Conservation (phyloP, 2,329 filamentous ascomycete genomes). For the Sarocladium strictum region DNA sequence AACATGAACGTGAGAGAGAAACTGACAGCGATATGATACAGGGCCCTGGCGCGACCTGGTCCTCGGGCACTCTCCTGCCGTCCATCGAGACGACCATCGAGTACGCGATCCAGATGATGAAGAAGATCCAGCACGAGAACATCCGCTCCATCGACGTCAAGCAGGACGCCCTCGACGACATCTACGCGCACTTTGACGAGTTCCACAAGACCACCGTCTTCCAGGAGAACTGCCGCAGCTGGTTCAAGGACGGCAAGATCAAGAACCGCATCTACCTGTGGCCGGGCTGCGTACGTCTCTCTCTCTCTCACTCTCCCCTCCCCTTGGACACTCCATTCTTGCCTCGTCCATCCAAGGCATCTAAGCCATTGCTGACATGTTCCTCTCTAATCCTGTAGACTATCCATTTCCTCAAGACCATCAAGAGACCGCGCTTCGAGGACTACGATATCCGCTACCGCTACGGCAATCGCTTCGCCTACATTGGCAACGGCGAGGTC, state of each 20-base stretch:
- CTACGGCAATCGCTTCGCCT: constrained; percentile 31
- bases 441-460: constrained; percentile 26
- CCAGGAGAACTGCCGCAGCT: constrained; percentile 25
- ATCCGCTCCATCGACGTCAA: constrained; percentile 28
- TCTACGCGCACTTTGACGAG: constrained; percentile 26
- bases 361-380: not conserved
- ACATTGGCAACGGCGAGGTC: constrained; percentile 35
- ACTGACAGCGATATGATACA: constrained; percentile 3
- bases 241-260: constrained; percentile 28
- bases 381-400: constrained; percentile 16
- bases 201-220: constrained; percentile 29
- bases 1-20: not conserved
- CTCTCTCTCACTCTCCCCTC: not conserved
- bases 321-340: no score
- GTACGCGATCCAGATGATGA: constrained; percentile 31
- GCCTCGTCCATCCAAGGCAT: no score
- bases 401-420: constrained; percentile 30
- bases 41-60: constrained; percentile 36
- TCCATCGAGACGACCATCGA: constrained; percentile 37
- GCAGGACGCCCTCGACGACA: constrained; percentile 26
- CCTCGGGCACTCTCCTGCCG: constrained; percentile 35
- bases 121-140: constrained; percentile 29
- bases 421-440: constrained; percentile 27
- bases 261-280: constrained; percentile 28
- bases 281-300: constrained; percentile 24